phyloP scores from a whole-genome alignment of 208 protist species.

The Naegleria fowleri region DNA sequence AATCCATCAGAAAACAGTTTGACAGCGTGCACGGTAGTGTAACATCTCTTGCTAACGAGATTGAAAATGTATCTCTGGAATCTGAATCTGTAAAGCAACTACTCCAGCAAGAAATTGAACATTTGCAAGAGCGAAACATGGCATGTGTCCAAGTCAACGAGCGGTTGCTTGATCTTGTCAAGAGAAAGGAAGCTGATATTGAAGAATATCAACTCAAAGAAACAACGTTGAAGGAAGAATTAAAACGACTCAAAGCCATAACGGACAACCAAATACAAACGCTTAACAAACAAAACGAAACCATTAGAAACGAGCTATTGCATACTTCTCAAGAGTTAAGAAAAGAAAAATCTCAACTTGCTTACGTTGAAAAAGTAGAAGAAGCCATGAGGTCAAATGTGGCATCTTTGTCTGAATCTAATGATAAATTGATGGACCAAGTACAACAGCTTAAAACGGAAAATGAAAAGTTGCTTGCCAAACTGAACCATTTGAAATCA shows the following conservation, averaged over 20 bases:
- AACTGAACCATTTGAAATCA: neutral
- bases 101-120: neutral
- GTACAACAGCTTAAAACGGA: neutral
- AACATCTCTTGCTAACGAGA: neutral
- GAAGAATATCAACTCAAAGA: neutral
- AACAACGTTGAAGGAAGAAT: neutral
- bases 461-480: neutral
- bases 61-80: neutral
- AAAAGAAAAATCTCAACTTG: neutral
- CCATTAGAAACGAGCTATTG: neutral
- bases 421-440: neutral
- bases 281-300: neutral
- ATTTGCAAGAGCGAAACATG: neutral
- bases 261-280: neutral
- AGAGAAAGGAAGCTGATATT: neutral
- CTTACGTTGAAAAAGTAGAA: neutral
- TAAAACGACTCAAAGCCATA: neutral
- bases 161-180: neutral
- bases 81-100: neutral
- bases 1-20: neutral
- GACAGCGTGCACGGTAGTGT: neutral
- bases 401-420: neutral
- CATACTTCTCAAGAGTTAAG: neutral
- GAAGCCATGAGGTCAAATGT: neutral
- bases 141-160: neutral